Conservation (phyloP, 176 grass and related monocot genomes). For the Tillandsia leiboldiana region DNA sequence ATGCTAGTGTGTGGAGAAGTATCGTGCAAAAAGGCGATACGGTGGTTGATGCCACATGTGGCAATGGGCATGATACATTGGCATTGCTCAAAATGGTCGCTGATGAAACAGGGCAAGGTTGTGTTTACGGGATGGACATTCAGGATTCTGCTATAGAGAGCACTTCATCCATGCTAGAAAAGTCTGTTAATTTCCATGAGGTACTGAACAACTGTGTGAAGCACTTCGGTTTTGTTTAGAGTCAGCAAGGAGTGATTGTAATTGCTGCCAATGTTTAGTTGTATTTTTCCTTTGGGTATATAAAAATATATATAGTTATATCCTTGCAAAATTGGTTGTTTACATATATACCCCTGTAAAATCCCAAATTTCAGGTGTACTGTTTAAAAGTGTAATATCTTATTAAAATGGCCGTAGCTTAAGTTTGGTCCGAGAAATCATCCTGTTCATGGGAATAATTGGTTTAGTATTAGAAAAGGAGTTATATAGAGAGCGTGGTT, state of each 20-base stretch:
- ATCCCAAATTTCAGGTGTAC: background rate
- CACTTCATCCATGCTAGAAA: conserved; percentile 54
- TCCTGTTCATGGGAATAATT: background rate
- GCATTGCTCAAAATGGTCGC: conserved; percentile 73
- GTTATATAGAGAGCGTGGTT: too few species aligned
- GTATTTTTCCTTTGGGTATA: background rate
- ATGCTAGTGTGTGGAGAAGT: conserved; percentile 68
- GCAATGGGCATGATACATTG: conserved; percentile 71
- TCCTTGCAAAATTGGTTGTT: background rate
- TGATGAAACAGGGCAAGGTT: conserved; percentile 34
- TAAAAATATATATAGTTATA: too few species aligned
- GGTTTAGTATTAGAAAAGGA: background rate
- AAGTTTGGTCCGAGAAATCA: background rate
- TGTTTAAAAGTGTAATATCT: background rate
- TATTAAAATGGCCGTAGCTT: background rate
- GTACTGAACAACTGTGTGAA: conserved; percentile 22
- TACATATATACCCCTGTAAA: background rate
- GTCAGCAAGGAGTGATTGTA: background rate
- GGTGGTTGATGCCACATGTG: conserved; percentile 88
- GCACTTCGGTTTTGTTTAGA: background rate
- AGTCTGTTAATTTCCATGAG: conserved; percentile 35
- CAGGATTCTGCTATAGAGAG: conserved; percentile 57
- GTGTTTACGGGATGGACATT: conserved; percentile 83
- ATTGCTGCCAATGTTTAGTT: background rate
- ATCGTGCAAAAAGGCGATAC: conserved; percentile 62